phyloP scores from a whole-genome alignment of 2,329 filamentous ascomycete genomes.

The Alternaria sp. region DNA sequence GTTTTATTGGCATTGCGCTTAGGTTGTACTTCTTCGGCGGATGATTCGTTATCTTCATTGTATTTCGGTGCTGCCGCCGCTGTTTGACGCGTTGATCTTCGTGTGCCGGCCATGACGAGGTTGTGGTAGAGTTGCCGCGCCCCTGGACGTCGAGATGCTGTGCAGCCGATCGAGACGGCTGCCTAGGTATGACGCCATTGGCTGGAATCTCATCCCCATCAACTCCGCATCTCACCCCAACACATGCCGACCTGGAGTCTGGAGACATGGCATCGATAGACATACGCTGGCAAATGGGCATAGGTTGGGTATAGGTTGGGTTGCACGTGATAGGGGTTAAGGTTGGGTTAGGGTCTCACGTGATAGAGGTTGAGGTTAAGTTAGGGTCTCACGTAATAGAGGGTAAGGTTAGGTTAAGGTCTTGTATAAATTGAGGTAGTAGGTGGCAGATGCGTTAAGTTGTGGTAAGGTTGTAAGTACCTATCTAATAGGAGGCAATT shows the following conservation, averaged over 20 bases:
- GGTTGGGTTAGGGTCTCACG: too few relatives aligned
- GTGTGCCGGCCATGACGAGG: conserved; percentile 39
- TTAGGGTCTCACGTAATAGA: too few relatives aligned
- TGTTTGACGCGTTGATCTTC: conserved; percentile 43
- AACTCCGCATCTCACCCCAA: not conserved
- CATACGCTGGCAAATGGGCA: too few relatives aligned
- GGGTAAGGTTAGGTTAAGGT: too few relatives aligned
- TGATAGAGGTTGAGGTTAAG: too few relatives aligned
- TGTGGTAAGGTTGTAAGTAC: too few relatives aligned
- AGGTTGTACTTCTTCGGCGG: conserved; percentile 24
- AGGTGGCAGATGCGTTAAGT: too few relatives aligned
- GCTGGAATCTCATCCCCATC: not conserved
- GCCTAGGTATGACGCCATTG: conserved; percentile 8
- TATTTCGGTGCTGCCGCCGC: conserved; percentile 30
- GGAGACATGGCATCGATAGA: not conserved
- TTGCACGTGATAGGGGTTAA: too few relatives aligned
- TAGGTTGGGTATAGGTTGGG: too few relatives aligned
- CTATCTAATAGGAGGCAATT: too few relatives aligned
- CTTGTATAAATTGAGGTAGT: too few relatives aligned
- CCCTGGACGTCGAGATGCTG: conserved; percentile 5
- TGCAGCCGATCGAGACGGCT: not conserved
- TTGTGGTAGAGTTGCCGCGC: conserved; percentile 12
- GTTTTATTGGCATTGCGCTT: conserved; percentile 36
- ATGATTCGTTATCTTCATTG: conserved; percentile 29
- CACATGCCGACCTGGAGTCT: not conserved